phyloP scores from a whole-genome alignment of 176 grass and related monocot species.

The Secale cereale region DNA sequence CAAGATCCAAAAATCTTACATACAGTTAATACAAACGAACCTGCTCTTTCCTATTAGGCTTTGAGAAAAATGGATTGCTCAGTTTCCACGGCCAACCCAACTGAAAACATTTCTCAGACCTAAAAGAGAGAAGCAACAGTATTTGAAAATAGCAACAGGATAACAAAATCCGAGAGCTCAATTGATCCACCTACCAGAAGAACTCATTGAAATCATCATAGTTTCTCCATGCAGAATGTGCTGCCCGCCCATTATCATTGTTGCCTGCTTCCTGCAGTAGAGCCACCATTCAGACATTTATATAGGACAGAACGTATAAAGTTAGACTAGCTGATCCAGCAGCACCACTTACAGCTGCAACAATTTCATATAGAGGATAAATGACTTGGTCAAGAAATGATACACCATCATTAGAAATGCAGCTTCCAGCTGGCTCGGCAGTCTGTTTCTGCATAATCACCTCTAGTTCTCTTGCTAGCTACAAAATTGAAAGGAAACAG shows the following conservation, averaged over 20 bases:
- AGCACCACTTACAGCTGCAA: constrained; percentile 67
- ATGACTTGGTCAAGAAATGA: constrained; percentile 93
- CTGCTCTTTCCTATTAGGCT: constrained; percentile 53
- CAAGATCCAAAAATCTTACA: constrained; percentile 8
- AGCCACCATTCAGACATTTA: constrained; percentile 21
- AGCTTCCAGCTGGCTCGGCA: constrained; percentile 65
- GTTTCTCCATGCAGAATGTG: constrained; percentile 98
- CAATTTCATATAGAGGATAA: constrained; percentile 76
- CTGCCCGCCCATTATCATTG: constrained; percentile 66
- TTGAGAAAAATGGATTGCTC: constrained; percentile 66
- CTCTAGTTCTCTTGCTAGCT: constrained; percentile 87
- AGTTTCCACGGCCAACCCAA: constrained; percentile 79
- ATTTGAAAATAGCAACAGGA: constrained; percentile 3
- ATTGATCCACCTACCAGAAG: constrained; percentile 58
- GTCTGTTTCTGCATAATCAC: constrained; percentile 52
- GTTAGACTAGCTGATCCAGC: neutral
- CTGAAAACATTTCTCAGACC: constrained; percentile 71
- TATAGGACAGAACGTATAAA: constrained; percentile 10
- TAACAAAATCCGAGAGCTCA: neutral
- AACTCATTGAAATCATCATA: constrained; percentile 99
- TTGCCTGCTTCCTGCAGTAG: constrained; percentile 78
- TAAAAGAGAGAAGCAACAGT: constrained; percentile 34
- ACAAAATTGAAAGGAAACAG: constrained; percentile 26
- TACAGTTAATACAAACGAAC: constrained; percentile 32
- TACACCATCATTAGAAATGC: constrained; percentile 38